These are phyloP conservation scores for Tilletia indica DNA, from an alignment of 1,284 basidiomycete species.

Conservation along the genomic window DNA sequence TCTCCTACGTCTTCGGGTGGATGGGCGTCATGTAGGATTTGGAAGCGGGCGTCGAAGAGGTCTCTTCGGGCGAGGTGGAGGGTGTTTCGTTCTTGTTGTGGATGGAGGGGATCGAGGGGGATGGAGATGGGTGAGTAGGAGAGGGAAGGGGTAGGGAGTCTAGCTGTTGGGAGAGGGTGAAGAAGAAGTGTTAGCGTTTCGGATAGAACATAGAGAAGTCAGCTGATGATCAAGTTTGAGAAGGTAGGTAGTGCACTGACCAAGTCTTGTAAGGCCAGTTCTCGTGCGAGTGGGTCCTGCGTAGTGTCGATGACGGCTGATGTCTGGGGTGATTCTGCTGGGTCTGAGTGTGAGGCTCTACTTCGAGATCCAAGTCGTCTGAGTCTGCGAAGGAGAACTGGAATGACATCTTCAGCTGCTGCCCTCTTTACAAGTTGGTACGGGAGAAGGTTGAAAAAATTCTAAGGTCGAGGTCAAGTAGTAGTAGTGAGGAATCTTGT, in stretches of 20 bases:
- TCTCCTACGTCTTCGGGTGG: slow-evolving; percentile 8
- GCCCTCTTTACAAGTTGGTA: not conserved
- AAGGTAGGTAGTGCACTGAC: not conserved
- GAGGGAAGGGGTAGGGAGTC: slow-evolving; percentile 31
- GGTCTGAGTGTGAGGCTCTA: not conserved
- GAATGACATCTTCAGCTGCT: not conserved
- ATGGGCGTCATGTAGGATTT: slow-evolving; percentile 65
- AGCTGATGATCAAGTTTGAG: no score
- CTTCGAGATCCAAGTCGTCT: not conserved
- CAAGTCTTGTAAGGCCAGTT: not conserved
- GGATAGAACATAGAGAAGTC: not conserved
- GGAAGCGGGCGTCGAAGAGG: slow-evolving; percentile 89
- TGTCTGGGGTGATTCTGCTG: not conserved
- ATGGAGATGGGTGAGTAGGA: slow-evolving; percentile 35
- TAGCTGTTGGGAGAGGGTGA: not conserved
- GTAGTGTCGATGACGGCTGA: no score
- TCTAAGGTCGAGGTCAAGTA: no score
- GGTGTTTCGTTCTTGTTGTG: slow-evolving; percentile 20
- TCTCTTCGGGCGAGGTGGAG: slow-evolving; percentile 72
- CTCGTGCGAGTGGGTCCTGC: not conserved
- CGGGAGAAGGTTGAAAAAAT: no score
- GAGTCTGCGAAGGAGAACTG: not conserved
- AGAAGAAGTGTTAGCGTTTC: not conserved
- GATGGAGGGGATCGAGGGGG: slow-evolving; percentile 15
- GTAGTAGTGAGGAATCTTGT: not conserved